phyloP scores from a whole-genome alignment of 2,329 filamentous ascomycete genomes.

The Diaporthe velutina region DNA sequence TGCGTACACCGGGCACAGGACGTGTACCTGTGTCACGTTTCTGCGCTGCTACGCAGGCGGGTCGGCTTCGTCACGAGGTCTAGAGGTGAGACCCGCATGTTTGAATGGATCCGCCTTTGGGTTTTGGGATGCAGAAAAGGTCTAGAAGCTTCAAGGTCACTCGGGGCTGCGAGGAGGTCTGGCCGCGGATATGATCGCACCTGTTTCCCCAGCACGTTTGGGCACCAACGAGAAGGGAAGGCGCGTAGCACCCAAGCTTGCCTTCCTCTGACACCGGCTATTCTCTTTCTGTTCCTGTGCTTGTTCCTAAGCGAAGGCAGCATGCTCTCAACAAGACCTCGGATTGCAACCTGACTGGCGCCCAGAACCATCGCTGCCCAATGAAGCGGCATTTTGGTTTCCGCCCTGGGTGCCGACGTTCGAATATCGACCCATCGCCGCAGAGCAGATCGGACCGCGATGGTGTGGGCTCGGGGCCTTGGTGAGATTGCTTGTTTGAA shows the following conservation, averaged over 20 bases:
- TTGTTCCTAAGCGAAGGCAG: background rate
- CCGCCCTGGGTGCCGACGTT: background rate
- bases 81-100: background rate
- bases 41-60: background rate
- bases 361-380: conserved; percentile 13
- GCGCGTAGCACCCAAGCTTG: background rate
- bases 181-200: background rate
- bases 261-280: background rate
- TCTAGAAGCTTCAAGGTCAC: background rate
- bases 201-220: background rate
- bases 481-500: conserved; percentile 6
- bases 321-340: background rate
- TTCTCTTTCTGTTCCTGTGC: background rate
- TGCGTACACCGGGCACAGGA: background rate
- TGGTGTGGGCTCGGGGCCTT: background rate
- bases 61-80: too few species aligned
- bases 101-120: background rate
- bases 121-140: background rate
- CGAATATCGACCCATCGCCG: background rate
- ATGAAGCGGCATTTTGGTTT: background rate
- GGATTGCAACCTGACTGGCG: background rate
- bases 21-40: background rate
- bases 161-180: background rate
- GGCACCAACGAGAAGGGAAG: conserved; percentile 5
- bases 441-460: conserved; percentile 5